Evolutionary conservation across 768 basidiomycete species (phyloP).

Genomic region (Podaxis pistillaris): DNA sequence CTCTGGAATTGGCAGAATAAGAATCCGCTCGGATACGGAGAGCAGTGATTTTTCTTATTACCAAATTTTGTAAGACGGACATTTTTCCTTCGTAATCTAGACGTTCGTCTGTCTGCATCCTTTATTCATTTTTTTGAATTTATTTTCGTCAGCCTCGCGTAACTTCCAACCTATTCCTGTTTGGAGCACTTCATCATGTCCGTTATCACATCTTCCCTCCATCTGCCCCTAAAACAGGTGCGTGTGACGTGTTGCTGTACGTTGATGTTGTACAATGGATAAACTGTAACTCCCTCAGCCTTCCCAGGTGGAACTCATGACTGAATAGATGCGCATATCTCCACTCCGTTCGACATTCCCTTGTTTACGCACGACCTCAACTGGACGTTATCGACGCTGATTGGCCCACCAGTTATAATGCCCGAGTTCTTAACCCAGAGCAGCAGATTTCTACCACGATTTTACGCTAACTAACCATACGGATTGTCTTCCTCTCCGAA

Average conservation of each 20-base stretch:
- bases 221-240: not conserved
- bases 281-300: not conserved
- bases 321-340: not conserved
- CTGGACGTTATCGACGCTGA: not conserved
- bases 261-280: not conserved
- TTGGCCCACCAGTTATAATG: not conserved
- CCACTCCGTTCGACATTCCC: not conserved
- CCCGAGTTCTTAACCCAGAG: not conserved
- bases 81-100: not conserved
- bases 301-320: not conserved
- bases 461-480: not conserved
- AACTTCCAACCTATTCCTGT: not conserved
- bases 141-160: not conserved
- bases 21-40: slow-evolving; percentile 76
- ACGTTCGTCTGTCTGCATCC: not conserved
- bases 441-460: not conserved
- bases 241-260: no score
- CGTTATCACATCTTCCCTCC: no score
- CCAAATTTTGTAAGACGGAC: not conserved
- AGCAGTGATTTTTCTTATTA: slow-evolving; percentile 19
- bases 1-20: slow-evolving; percentile 99
- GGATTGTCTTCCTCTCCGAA: not conserved
- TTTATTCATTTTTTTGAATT: not conserved
- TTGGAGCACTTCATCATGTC: not conserved
- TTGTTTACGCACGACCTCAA: no score